Evolutionary conservation across 2,329 filamentous ascomycete genomes (phyloP), one percentile per base, ranked within the genome.

Genomic region (Fonsecaea erecta): DNA sequence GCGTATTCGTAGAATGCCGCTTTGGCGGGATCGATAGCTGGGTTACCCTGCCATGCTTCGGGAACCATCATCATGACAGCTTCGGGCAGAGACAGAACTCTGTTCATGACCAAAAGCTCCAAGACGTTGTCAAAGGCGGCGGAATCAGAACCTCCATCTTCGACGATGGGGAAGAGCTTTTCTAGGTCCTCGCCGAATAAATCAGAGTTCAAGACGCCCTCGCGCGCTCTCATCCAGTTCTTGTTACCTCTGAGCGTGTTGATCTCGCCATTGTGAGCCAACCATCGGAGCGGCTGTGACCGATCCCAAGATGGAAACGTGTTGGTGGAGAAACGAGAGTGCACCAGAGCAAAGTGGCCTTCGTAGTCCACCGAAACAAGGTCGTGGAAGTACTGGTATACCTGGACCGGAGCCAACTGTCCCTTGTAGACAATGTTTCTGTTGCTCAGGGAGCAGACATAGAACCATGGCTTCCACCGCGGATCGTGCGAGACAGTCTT

Each of bases 401-500:
- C 94, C 83, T 98, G 94, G 32, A 94, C 88, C 26, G 94, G 94
- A 52, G 94, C 90, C 71, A 98, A 84, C 78, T 98, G 95, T 70
- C 94, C 94, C 85, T 98, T 98, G 86, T 98, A 98, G 66, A 98
- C 92, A 80, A 98, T 98, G 83, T 98, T 98, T 82, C 93, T 93
- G 88, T 97, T 97, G 79, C 89, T 95, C 71, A 98, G 82, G 56
- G 93, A 97, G 85, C 94, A 98, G 65, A 98, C 85, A 79, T 98
- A 98, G 84, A 98, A 98, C 94, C 94, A 98, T 80, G 97, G 97
- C 80, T 96, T 92, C 63, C 97, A 86, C 66, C 94, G 93, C 76
- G 97, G 95, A 74, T 92, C 90, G 82, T 97, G 93, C 54, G 93
- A 97, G 60, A 93, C 90, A 74, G 93, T 91, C 85, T 99, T 99